These are phyloP conservation scores for Rhynchospora pubera DNA, from an alignment of 176 grass and related monocot species.

Conservation along the genomic window DNA sequence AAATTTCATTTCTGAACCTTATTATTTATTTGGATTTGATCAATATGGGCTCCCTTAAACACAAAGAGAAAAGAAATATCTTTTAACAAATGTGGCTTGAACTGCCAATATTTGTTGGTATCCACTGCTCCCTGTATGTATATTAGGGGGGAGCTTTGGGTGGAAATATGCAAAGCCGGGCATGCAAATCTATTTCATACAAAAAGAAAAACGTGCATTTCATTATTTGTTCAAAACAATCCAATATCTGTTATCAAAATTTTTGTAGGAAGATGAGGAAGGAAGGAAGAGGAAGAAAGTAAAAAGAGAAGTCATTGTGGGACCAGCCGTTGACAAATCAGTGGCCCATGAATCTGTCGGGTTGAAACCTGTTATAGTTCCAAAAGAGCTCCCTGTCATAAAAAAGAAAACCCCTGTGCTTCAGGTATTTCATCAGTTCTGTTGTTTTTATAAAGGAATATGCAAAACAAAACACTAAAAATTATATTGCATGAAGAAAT, in stretches of 20 bases:
- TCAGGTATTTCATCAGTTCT: conserved; percentile 37
- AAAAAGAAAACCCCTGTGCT: conserved; percentile 85
- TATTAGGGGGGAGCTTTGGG: neutral
- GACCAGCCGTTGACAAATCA: conserved; percentile 83
- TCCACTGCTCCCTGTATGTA: neutral
- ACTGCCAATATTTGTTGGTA: neutral
- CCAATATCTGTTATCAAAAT: neutral
- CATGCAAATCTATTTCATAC: neutral
- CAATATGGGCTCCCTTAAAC: neutral
- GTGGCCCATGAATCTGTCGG: conserved; percentile 89
- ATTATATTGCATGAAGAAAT: neutral
- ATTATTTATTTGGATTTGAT: neutral
- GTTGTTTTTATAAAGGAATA: neutral
- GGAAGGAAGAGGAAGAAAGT: conserved; percentile 41
- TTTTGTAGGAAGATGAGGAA: conserved; percentile 43
- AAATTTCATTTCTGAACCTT: neutral
- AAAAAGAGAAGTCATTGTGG: conserved; percentile 65
- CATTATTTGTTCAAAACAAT: neutral
- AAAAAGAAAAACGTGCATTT: neutral
- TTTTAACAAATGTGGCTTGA: neutral
- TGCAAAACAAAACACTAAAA: neutral
- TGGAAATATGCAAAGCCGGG: neutral
- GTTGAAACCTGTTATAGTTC: conserved; percentile 56
- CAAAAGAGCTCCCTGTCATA: conserved; percentile 67
- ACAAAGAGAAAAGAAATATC: neutral